These are phyloP conservation scores for Epichloe amarillans DNA, from an alignment of 2,329 filamentous ascomycete genomes.

Conservation along the genomic window DNA sequence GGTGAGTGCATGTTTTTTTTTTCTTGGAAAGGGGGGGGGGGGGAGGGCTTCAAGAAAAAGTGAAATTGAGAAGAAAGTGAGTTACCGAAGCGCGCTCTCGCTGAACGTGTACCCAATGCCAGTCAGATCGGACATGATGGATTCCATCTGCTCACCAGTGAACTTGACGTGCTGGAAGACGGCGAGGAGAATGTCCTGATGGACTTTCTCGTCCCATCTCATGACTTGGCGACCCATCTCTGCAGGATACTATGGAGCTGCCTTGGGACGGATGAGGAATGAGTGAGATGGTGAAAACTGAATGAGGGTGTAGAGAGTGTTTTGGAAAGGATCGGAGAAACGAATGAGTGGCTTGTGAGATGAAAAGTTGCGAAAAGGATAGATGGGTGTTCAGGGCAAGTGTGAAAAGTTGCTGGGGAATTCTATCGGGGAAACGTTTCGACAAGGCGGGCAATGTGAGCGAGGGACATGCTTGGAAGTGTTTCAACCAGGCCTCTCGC, in stretches of 20 bases:
- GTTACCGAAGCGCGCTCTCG: constrained; percentile 27
- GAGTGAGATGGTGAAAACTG: no score
- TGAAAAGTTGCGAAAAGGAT: no score
- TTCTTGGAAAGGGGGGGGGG: no score
- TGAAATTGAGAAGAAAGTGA: not conserved
- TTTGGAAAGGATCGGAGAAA: not conserved
- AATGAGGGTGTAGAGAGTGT: no score
- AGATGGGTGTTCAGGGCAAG: not conserved
- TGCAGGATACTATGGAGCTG: not conserved
- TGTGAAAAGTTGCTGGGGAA: not conserved
- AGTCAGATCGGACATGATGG: constrained; percentile 25
- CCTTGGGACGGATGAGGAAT: no score
- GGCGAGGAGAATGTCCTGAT: constrained; percentile 30
- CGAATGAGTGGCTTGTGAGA: no score
- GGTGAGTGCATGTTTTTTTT: not conserved
- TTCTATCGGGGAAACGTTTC: no score
- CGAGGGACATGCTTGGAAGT: not conserved
- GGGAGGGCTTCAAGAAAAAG: no score
- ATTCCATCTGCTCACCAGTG: constrained; percentile 16
- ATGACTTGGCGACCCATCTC: constrained; percentile 16
- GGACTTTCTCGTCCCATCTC: constrained; percentile 28
- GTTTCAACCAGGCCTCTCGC: not conserved
- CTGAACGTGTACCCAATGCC: constrained; percentile 27
- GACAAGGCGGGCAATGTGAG: no score
- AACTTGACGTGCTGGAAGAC: constrained; percentile 25